Conservation (phyloP, 805 yeast species). For the Maudiozyma serrabonitensis region DNA sequence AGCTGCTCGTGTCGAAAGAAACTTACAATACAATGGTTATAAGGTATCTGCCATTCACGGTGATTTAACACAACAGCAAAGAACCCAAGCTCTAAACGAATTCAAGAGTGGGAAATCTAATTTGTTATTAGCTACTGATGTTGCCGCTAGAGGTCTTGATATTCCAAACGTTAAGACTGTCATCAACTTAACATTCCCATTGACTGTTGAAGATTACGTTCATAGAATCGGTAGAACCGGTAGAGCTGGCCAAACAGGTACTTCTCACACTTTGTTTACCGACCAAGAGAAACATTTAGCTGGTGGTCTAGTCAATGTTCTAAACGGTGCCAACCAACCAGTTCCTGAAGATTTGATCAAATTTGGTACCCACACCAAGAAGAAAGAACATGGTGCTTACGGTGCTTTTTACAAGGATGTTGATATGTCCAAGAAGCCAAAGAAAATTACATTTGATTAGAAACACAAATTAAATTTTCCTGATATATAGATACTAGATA, state of each 20-base stretch:
- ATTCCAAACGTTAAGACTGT: slow-evolving; percentile 96
- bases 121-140: slow-evolving; percentile 90
- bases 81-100: slow-evolving; percentile 75
- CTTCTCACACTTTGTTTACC: slow-evolving; percentile 90
- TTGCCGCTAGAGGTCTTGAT: slow-evolving; percentile 95
- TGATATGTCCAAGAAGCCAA: slow-evolving; percentile 73
- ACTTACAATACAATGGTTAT: slow-evolving; percentile 63
- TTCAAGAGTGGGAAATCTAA: slow-evolving; percentile 75
- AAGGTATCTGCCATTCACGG: slow-evolving; percentile 92
- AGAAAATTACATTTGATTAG: slow-evolving; percentile 77
- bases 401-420: slow-evolving; percentile 96
- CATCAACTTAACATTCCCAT: slow-evolving; percentile 89
- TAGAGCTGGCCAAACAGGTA: slow-evolving; percentile 92
- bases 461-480: background rate
- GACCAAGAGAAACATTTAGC: slow-evolving; percentile 94
- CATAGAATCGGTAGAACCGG: slow-evolving; percentile 98
- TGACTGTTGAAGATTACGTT: slow-evolving; percentile 93
- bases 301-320: slow-evolving; percentile 86
- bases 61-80: slow-evolving; percentile 83
- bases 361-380: slow-evolving; percentile 96
- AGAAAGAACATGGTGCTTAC: slow-evolving; percentile 95
- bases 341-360: slow-evolving; percentile 92
- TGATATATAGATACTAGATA: background rate
- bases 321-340: slow-evolving; percentile 87
- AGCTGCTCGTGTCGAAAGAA: slow-evolving; percentile 81